Percentiles rank a stretch among this genome's conserved stretches.
Evolutionary conservation across 257 asterid species (phyloP).

Genomic region (Rhazya stricta): DNA sequence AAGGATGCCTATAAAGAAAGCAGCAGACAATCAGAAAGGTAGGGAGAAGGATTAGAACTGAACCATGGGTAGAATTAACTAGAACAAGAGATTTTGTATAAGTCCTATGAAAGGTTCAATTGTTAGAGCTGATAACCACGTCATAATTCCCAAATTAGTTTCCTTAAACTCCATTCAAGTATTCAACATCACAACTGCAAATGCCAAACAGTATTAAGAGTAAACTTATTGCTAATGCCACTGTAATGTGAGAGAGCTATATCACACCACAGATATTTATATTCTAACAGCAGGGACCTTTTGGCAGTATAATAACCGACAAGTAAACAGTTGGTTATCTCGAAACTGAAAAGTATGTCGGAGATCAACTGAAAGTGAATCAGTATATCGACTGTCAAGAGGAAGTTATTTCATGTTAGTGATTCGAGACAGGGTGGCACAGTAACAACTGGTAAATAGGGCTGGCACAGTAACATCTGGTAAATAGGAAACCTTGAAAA

Average conservation of each 20-base stretch:
- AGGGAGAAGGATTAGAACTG: background rate
- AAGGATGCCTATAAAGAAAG: conserved; percentile 62
- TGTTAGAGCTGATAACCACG: background rate
- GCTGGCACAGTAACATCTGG: background rate
- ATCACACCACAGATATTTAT: too few relatives aligned
- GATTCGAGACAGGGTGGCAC: background rate
- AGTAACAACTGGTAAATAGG: background rate
- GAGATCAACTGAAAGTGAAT: background rate
- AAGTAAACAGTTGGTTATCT: too few relatives aligned
- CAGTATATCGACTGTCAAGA: background rate
- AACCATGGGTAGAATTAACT: background rate
- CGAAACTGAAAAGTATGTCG: background rate
- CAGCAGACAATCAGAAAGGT: conserved; percentile 1
- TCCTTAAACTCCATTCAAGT: background rate
- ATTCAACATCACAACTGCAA: background rate
- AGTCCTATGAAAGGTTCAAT: background rate
- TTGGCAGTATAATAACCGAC: too few relatives aligned
- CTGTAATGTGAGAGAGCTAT: background rate
- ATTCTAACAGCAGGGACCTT: too few relatives aligned
- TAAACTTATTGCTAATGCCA: background rate
- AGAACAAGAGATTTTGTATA: background rate
- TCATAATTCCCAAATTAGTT: too few relatives aligned
- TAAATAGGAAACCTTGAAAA: background rate
- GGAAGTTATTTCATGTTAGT: background rate
- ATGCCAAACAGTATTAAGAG: background rate